phyloP scores from a whole-genome alignment of 2,329 filamentous ascomycete genomes.

The Raffaelea albimanens region DNA sequence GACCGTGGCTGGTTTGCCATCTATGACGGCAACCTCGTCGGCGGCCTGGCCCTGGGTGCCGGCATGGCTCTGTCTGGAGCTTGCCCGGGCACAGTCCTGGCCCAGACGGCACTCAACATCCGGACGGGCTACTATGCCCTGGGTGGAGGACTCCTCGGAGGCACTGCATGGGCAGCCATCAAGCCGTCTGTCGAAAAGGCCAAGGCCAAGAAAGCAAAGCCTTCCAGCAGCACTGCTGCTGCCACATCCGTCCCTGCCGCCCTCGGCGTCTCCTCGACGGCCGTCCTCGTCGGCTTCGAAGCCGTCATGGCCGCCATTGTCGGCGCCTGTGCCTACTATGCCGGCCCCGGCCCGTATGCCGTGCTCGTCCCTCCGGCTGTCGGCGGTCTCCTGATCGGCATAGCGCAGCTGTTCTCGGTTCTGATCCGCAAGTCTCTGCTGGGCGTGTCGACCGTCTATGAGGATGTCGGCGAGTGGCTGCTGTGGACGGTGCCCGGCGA shows the following conservation, averaged over 20 bases:
- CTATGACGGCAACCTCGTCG: conserved; percentile 57
- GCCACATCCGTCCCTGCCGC: conserved; percentile 23
- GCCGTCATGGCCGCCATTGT: conserved; percentile 31
- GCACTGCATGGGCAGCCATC: conserved; percentile 39
- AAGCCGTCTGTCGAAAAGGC: too few relatives aligned
- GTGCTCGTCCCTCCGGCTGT: conserved; percentile 34
- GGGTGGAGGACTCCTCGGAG: conserved; percentile 44
- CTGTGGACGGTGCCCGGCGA: conserved; percentile 17
- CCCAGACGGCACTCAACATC: conserved; percentile 47
- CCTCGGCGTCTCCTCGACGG: conserved; percentile 27
- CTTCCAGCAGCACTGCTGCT: background rate
- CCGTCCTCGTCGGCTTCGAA: conserved; percentile 33
- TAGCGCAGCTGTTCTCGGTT: conserved; percentile 48
- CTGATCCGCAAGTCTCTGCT: conserved; percentile 42
- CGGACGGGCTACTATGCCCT: conserved; percentile 42
- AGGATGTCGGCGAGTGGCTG: conserved; percentile 48
- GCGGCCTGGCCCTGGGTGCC: conserved; percentile 51
- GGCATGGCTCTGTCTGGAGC: conserved; percentile 58
- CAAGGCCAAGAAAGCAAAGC: background rate
- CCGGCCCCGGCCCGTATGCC: conserved; percentile 18
- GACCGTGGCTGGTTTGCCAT: conserved; percentile 40
- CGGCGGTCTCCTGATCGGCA: conserved; percentile 50
- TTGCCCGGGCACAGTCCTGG: conserved; percentile 56
- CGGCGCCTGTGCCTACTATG: conserved; percentile 21
- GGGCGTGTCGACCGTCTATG: conserved; percentile 52